These are phyloP conservation scores for Oenanthe sinensis DNA, from an alignment of 129 eudicot species.

Conservation along the genomic window DNA sequence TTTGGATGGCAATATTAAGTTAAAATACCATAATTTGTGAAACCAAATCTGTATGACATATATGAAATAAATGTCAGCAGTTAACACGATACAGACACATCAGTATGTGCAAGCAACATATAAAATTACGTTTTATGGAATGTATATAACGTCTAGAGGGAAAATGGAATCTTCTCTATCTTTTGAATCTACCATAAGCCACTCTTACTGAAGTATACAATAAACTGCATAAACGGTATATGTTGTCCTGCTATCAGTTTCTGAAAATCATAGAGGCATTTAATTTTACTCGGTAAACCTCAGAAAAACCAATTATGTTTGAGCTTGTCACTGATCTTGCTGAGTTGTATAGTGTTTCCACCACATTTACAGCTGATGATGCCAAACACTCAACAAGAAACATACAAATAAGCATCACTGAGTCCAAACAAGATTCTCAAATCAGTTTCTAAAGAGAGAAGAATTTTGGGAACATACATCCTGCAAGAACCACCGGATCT, in stretches of 20 bases:
- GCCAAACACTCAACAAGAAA: not conserved
- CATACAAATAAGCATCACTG: not conserved
- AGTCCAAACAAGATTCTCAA: slow-evolving; percentile 10
- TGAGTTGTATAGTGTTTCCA: not conserved
- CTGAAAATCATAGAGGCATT: not conserved
- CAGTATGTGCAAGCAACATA: not conserved
- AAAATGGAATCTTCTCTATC: not conserved
- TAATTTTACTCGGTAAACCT: not conserved
- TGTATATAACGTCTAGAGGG: not conserved
- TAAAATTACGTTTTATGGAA: not conserved
- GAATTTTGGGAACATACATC: slow-evolving; percentile 51
- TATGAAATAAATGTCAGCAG: not conserved
- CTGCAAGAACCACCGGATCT: slow-evolving; percentile 97
- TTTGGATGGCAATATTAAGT: not conserved
- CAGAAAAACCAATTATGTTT: not conserved
- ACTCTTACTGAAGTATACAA: not conserved
- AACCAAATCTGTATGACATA: not conserved
- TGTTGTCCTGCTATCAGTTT: not conserved
- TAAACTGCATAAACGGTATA: not conserved
- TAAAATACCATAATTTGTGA: not conserved
- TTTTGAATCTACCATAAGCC: not conserved
- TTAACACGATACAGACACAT: not conserved
- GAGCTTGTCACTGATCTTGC: not conserved
- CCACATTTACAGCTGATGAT: not conserved
- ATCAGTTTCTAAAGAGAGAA: slow-evolving; percentile 7